Evolutionary conservation across 2,329 filamentous ascomycete species (phyloP), one percentile per base, ranked within the genome.

Genomic region (Xylariaceae sp.): DNA sequence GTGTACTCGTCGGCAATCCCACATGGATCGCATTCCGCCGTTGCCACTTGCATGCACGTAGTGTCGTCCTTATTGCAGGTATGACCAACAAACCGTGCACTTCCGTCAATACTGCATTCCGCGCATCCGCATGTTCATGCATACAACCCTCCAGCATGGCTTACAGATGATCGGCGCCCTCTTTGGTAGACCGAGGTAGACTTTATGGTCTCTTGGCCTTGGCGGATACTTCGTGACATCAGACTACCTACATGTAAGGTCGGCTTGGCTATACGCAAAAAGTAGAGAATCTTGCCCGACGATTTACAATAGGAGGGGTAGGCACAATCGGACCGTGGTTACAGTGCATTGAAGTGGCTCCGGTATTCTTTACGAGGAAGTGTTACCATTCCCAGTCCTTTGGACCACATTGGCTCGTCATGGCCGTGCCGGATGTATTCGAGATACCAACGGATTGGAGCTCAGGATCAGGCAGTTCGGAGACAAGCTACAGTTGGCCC

Each of bases 391-490:
- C 47, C 18, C 14, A 43, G 46, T 39, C 14, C 18, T 16, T 16
- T 22, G 28, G 18, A 45, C 18, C n/a, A 28, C 14, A 48, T 47
- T 47, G 40, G 28, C 31, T 36, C 40, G n/a, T 42, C 31, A 44
- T 18, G 3, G 11, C 34, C 48, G 19, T 36, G 39, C 41, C 13
- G 18, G 31, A 18, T 18, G 38, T 42, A 33, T 38, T 51, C 7
- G 7, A 5, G 34, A n/a, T 51, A 42, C 54, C 46, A 43, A 14
- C 51, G 45, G 50, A 48, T 45, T 47, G 42, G 12, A 49, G 31
- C 34, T 11, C 28, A 36, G 17, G 31, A 45, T 33, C 31, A 22
- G 18, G n/a, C 31, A 9, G 45, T 33, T 17, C 19, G 17, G 42
- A 46, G 22, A 28, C 22, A 28, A 28, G 22, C 7, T 28, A 28